Base-by-base conservation (phyloP, 768 basidiomycete species). In the Lactarius hengduanensis region DNA sequence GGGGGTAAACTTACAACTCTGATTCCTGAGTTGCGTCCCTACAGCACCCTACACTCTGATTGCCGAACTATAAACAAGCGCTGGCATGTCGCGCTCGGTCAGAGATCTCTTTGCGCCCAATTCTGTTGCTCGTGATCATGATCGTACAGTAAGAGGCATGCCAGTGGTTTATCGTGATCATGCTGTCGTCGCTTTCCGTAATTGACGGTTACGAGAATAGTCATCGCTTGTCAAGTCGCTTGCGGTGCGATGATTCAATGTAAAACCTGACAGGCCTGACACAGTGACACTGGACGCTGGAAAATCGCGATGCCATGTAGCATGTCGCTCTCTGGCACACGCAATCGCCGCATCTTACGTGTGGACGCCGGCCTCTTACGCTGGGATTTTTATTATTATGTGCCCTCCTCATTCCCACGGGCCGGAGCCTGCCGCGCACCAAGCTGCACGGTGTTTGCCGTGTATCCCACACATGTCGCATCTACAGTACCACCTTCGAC, bases 291-390 rank as follows among this genome's bases (percentile, higher is more conserved):
- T 22, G 15, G 50, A 9, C 47, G 4, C 6, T 15, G 16, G 41
- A 1, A 26, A 26, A 53, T 53, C 50, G 11, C 26, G 13, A 53
- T 53, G 47, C 22, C n/a, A 26, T 26, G 47, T 10, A 50, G 11
- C 11, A 50, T 9, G 5, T 53, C 50, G 50, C 10, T 26, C 26
- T 53, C 26, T 26, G 22, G 50, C 50, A 15, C 50, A 26, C 50
- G 22, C 50, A 53, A 53, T 26, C 50, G 50, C 50, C 50, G 50
- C 50, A 53, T 53, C 26, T 53, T 53, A 53, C 50, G 50, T 53
- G 50, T 53, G 2, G 22, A 22, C 47, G 45, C 10, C 11, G 9
- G 22, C 22, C 45, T 20, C 45, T 47, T 15, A n/a, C n/a, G 45
- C 45, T 47, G 47, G 22, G 15, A 15, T n/a, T 47, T 47, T 45